phyloP scores from a whole-genome alignment of 208 protist genomes.

The Leishmania amazonensis region DNA sequence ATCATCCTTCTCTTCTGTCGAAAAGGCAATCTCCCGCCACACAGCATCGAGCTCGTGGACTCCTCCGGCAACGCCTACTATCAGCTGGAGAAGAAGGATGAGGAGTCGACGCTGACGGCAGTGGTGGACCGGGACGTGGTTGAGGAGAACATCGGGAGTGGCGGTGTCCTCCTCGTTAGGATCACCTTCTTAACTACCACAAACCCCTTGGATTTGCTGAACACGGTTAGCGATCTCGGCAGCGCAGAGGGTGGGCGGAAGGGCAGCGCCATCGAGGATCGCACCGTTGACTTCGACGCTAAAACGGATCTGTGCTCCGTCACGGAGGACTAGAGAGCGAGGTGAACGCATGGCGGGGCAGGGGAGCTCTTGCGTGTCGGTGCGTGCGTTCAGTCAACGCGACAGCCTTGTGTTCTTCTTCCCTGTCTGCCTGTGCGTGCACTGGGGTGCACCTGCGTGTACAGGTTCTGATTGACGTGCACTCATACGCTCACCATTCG shows the following conservation, averaged over 20 bases:
- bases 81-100: slow-evolving; percentile 41
- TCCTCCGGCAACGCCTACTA: slow-evolving; percentile 37
- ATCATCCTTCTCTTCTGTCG: slow-evolving; percentile 82
- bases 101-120: slow-evolving; percentile 45
- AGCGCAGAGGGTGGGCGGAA: not conserved
- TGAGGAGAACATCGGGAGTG: slow-evolving; percentile 33
- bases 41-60: slow-evolving; percentile 76
- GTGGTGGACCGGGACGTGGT: slow-evolving; percentile 48
- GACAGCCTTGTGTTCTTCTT: not conserved
- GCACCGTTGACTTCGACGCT: slow-evolving; percentile 37
- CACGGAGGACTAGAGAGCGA: slow-evolving; percentile 41
- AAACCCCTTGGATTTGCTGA: slow-evolving; percentile 73
- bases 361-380: not conserved
- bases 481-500: not conserved
- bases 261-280: not conserved
- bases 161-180: slow-evolving; percentile 47
- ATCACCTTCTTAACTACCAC: slow-evolving; percentile 42
- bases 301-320: slow-evolving; percentile 64
- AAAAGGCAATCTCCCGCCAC: slow-evolving; percentile 59
- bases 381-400: not conserved
- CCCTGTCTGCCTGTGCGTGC: not conserved
- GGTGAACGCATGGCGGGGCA: too few relatives aligned
- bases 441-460: not conserved
- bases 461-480: not conserved
- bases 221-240: slow-evolving; percentile 20